Percentiles rank a stretch among this genome's conserved stretches.
Conservation (phyloP, 1,284 basidiomycete species). For the Ganoderma leucocontextum region DNA sequence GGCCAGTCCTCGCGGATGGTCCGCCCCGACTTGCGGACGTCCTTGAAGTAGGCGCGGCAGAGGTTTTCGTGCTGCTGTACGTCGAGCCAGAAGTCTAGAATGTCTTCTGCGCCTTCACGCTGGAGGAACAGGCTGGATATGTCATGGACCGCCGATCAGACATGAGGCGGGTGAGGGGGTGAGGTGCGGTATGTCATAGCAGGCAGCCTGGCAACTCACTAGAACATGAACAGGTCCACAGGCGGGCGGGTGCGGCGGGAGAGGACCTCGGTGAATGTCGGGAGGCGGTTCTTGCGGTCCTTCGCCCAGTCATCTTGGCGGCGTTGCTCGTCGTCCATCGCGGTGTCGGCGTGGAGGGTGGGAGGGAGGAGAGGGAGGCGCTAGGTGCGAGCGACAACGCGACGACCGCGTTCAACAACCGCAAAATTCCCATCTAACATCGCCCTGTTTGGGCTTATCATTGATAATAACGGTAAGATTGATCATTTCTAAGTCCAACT, state of each 20-base stretch:
- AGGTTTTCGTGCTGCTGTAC: conserved; percentile 99
- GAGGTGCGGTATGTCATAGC: background rate
- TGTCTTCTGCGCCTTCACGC: conserved; percentile 93
- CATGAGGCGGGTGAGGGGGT: conserved; percentile 15
- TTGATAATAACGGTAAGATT: too few relatives aligned
- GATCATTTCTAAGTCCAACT: background rate
- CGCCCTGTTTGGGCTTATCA: background rate
- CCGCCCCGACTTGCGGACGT: conserved; percentile 92
- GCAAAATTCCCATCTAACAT: conserved; percentile 12
- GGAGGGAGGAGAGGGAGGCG: conserved; percentile 16
- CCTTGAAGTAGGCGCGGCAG: conserved; percentile 98
- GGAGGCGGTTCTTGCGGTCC: conserved; percentile 74
- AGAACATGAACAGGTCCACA: conserved; percentile 98
- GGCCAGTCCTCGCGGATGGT: conserved; percentile 97
- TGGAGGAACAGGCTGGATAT: conserved; percentile 82
- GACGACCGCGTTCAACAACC: conserved; percentile 31
- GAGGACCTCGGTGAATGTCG: conserved; percentile 86
- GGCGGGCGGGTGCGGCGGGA: conserved; percentile 90
- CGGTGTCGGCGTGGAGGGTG: conserved; percentile 26
- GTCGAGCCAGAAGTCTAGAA: conserved; percentile 98
- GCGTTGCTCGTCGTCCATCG: conserved; percentile 66
- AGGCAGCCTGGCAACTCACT: conserved; percentile 64
- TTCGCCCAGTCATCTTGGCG: conserved; percentile 73
- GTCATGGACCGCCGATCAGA: conserved; percentile 24
- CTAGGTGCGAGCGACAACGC: conserved; percentile 26